Base-by-base conservation (phyloP, 78 protist genomes). In the Mantamonas sphyraenae region DNA sequence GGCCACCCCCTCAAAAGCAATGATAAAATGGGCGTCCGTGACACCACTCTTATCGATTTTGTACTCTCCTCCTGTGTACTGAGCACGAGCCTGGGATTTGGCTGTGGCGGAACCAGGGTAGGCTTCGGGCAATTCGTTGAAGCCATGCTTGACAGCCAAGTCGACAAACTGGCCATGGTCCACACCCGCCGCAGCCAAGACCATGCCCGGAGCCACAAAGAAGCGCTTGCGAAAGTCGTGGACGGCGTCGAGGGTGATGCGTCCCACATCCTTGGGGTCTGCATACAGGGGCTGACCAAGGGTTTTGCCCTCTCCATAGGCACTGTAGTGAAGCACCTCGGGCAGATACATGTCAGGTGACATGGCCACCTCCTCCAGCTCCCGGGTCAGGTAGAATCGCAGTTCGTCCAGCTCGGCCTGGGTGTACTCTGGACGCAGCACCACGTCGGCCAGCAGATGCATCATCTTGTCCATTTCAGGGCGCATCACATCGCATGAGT, bases 111-210 rank as follows among this genome's bases (percentile, higher is more conserved):
- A 4, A 9, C 20, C 45, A 9, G 9, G 45, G 45, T 10, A 4
- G 9, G 45, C 4, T 9, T 4, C 45, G 20, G 45, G 20, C 4
- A 4, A 9, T 9, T 10, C 45, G 9, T 9, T 4, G 20, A 40
- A 4, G 20, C 20, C 45, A 4, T 40, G 45, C 45, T 40, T 16
- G 40, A 42, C 30, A 17, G 77, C 65, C 38, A 45, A n/a, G 8
- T 12, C 3, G 24, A 65, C 62, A 50, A 71, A 69, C 55, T 43
- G 31, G 30, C 28, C 77, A 45, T 71, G 77, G 17, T 59, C 68
- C 28, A 57, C 58, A 37, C 77, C 77, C 24, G 77, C 77, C 19
- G 64, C 77, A 28, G 77, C 47, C 10, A 71, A 35, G 56, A 71
- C 68, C 77, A 71, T 59, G 34, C 24, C 3, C 19, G 47, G 0